Conservation (phyloP, 139 green algal genomes). For the Astrephomene gubernaculifera region DNA sequence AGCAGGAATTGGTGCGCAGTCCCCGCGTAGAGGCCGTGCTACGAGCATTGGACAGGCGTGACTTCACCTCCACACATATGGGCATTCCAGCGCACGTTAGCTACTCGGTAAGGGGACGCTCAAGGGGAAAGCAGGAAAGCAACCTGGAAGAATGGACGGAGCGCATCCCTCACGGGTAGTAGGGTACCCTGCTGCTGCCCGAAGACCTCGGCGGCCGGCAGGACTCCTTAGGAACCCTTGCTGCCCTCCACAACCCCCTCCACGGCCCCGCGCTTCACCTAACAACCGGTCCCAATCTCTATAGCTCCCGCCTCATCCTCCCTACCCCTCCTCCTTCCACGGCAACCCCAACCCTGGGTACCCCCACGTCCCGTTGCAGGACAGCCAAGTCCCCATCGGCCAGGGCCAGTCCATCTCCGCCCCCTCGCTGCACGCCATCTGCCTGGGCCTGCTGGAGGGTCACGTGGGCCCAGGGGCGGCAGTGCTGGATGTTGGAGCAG, state of each 20-base stretch:
- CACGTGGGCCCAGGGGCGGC: slow-evolving; percentile 68
- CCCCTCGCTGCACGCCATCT: slow-evolving; percentile 83
- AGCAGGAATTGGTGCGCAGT: background rate
- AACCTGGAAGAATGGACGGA: too few relatives aligned
- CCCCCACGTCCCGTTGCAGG: slow-evolving; percentile 38
- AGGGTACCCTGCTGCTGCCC: too few relatives aligned
- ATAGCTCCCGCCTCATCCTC: too few relatives aligned
- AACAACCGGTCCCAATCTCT: too few relatives aligned
- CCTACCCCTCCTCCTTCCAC: too few relatives aligned
- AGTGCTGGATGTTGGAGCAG: slow-evolving; percentile 90
- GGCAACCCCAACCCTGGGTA: background rate
- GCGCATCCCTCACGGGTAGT: too few relatives aligned
- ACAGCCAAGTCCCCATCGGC: slow-evolving; percentile 71
- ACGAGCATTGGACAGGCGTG: slow-evolving; percentile 47
- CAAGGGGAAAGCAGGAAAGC: too few relatives aligned
- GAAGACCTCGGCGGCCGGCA: too few relatives aligned
- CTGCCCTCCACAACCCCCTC: too few relatives aligned
- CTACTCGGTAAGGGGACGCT: slow-evolving; percentile 26
- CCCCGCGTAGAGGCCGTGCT: slow-evolving; percentile 47
- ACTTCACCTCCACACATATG: slow-evolving; percentile 49
- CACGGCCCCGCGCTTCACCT: too few relatives aligned
- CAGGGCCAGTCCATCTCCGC: slow-evolving; percentile 87
- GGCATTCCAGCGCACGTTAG: slow-evolving; percentile 42
- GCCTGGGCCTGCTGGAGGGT: slow-evolving; percentile 81
- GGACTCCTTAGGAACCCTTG: too few relatives aligned